Evolutionary conservation across 2,329 filamentous ascomycete species (phyloP), one percentile per base, ranked within the genome.

Genomic region (Emericellopsis cladophorae): DNA sequence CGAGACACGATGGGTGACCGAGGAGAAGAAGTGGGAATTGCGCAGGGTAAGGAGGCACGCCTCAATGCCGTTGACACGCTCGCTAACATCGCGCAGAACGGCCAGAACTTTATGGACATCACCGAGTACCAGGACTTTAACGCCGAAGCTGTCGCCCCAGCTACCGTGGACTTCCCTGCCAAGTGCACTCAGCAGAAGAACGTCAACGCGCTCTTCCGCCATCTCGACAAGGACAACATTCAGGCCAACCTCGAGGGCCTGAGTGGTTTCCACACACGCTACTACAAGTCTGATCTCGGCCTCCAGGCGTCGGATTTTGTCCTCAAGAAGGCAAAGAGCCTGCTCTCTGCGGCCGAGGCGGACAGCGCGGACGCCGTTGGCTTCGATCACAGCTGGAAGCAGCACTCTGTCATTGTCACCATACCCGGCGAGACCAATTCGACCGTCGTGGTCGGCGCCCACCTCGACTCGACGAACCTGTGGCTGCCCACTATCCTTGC

Each of bases 391-490:
- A 63, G 79, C 1, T 98, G 89, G 89, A 81, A 82, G 46, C 90
- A 98, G 57, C 82, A 82, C 62, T 90, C 82, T 47, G 81, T 96
- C 55, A 93, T 96, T 55, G 89, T 87, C 21, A 89, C 82, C 7
- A 87, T 98, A 38, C 90, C 90, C 0, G 90, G 90, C 42, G 74
- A 84, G 65, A 83, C 76, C 44, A 80, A 92, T 54, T 95, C 89
- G 1, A 73, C 93, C 26, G 81, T 95, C 18, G 81, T 95, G 15
- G 81, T 95, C 49, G 89, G 90, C 40, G 88, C 89, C 1, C 89
- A 95, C 60, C 89, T 94, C 59, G 90, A 96, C 60, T 93, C 85
- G 52, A 93, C 95, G 64, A 96, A 96, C 62, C 71, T 95, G 36
- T 94, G 87, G 65, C 63, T 95, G 11, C 90, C 89, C 1, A 85